A percentile compares a stretch with the other conserved stretches of the same genome.
These are phyloP conservation scores for Paratinospora sagittata DNA, from an alignment of 164 flowering plant genomes.

Conservation along the genomic window DNA sequence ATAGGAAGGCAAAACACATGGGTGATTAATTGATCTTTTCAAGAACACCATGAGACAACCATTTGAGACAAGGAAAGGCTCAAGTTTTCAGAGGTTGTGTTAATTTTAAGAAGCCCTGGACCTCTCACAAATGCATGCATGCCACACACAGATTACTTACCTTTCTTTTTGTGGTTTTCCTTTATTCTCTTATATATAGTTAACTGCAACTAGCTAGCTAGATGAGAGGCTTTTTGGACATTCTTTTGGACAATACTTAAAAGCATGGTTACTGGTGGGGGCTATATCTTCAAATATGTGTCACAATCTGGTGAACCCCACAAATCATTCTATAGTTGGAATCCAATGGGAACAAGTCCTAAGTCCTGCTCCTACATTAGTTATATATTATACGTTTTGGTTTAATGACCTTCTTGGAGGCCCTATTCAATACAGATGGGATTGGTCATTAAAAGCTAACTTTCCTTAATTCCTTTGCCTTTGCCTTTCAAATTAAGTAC, in stretches of 20 bases:
- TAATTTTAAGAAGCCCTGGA: no score
- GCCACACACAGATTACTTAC: neutral
- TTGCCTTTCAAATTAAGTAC: no score
- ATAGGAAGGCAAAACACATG: neutral
- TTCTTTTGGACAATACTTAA: neutral
- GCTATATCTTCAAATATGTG: slow-evolving; percentile 2
- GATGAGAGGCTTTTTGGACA: slow-evolving; percentile 3
- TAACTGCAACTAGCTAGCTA: slow-evolving; percentile 14
- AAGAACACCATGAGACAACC: neutral
- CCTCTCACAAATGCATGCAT: no score
- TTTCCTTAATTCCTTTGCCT: no score
- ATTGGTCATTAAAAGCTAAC: no score
- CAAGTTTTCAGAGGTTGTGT: no score
- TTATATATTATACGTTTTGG: neutral
- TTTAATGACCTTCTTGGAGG: no score
- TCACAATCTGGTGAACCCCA: slow-evolving; percentile 8
- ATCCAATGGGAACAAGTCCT: slow-evolving; percentile 12
- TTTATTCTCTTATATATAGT: neutral
- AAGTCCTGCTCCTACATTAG: no score
- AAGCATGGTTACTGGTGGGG: slow-evolving; percentile 2
- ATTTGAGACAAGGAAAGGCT: no score
- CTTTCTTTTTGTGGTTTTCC: neutral
- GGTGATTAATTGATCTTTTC: neutral
- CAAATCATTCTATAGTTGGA: slow-evolving; percentile 13
- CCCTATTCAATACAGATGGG: no score